Evolutionary conservation across 2,329 filamentous ascomycete species (phyloP).

Genomic region (Rhynchosporium agropyri): DNA sequence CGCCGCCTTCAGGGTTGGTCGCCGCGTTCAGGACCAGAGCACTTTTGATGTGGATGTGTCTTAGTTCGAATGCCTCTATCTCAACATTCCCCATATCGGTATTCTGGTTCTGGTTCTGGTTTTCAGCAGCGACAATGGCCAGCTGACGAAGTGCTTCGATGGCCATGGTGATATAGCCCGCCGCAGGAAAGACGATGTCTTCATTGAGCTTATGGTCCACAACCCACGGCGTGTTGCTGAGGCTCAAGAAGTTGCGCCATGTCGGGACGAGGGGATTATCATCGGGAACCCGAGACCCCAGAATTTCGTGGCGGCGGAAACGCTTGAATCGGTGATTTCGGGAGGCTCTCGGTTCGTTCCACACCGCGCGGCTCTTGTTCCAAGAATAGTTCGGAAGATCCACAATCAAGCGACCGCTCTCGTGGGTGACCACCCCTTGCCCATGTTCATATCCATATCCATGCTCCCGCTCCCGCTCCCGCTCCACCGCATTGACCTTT

Average conservation of each 20-base stretch:
- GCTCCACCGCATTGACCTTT: no score
- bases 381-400: constrained; percentile 56
- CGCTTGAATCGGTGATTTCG: constrained; percentile 48
- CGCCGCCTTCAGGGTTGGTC: no score
- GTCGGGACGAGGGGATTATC: constrained; percentile 30
- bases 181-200: constrained; percentile 37
- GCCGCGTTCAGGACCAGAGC: no score
- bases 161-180: constrained; percentile 40
- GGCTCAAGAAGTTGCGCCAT: constrained; percentile 40
- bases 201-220: constrained; percentile 35
- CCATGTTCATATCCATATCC: no score
- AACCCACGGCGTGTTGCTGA: constrained; percentile 40
- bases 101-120: no score
- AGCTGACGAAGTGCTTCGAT: constrained; percentile 34
- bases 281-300: constrained; percentile 36
- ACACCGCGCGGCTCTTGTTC: constrained; percentile 54
- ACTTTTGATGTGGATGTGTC: no score
- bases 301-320: constrained; percentile 45
- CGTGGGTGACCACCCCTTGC: no score
- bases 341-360: constrained; percentile 55
- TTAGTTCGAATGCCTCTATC: no score
- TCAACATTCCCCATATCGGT: no score
- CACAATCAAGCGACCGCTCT: constrained; percentile 17
- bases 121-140: background rate
- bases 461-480: no score